Conservation (phyloP, 2,329 filamentous ascomycete genomes). For the Hypoxylon sp. region DNA sequence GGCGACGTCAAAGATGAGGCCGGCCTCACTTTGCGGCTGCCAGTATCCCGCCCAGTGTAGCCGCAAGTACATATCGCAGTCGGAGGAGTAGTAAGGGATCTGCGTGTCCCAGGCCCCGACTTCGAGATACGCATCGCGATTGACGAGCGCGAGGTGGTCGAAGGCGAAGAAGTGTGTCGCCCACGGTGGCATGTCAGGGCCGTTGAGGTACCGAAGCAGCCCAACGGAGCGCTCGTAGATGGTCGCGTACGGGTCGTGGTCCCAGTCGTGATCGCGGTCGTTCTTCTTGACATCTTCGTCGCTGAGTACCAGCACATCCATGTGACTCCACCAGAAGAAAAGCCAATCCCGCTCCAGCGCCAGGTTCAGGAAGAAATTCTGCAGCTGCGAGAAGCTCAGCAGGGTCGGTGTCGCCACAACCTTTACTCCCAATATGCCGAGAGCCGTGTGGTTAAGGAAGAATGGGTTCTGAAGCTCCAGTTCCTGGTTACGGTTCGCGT, state of each 20-base stretch:
- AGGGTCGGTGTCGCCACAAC: constrained; percentile 62
- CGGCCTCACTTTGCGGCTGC: constrained; percentile 56
- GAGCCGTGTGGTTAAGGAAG: constrained; percentile 65
- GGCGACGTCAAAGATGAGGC: constrained; percentile 59
- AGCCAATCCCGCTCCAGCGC: constrained; percentile 59
- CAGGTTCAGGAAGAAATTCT: constrained; percentile 62
- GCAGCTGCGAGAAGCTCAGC: constrained; percentile 63
- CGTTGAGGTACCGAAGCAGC: constrained; percentile 52
- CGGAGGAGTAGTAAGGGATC: constrained; percentile 62
- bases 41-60: constrained; percentile 58
- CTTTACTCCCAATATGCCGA: constrained; percentile 63
- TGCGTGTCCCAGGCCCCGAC: constrained; percentile 64
- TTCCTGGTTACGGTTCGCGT: constrained; percentile 59
- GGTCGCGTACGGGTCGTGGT: constrained; percentile 53
- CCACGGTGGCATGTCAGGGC: constrained; percentile 58
- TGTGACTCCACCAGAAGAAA: constrained; percentile 64
- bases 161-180: constrained; percentile 64
- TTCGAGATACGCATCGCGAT: constrained; percentile 58
- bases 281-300: constrained; percentile 57
- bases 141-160: constrained; percentile 64
- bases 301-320: constrained; percentile 61
- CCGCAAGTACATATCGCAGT: constrained; percentile 62
- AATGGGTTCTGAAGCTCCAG: constrained; percentile 66
- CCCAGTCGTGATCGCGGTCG: constrained; percentile 54
- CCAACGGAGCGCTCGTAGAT: constrained; percentile 53